A percentile compares a stretch with the other conserved stretches of the same genome.
phyloP scores from a whole-genome alignment of 73 alveolate genomes.

The Symbiodinium pilosum region DNA sequence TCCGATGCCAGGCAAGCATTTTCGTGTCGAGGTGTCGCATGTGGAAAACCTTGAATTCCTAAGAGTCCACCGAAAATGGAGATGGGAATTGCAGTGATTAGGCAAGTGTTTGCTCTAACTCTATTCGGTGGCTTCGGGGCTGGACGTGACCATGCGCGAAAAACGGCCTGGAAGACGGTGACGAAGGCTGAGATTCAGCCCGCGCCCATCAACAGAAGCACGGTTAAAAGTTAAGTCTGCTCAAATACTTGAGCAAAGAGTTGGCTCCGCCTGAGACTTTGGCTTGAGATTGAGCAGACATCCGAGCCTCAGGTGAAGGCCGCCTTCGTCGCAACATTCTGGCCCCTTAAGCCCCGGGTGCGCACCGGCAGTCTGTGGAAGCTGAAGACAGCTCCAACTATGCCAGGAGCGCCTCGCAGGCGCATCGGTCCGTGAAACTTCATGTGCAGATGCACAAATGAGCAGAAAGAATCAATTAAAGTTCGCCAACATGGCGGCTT shows the following conservation, averaged over 20 bases:
- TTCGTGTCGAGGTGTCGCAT: too few relatives aligned
- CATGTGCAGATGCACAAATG: background rate
- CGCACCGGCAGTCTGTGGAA: too few relatives aligned
- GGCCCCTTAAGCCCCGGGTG: background rate
- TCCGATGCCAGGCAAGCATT: too few relatives aligned
- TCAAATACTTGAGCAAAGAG: too few relatives aligned
- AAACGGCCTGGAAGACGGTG: constrained; percentile 8
- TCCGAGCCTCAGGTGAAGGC: background rate
- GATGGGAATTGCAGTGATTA: too few relatives aligned
- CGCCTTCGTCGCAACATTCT: background rate
- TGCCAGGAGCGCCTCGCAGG: too few relatives aligned
- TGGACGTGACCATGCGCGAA: background rate
- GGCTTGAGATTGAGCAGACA: background rate
- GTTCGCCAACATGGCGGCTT: background rate
- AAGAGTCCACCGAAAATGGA: too few relatives aligned
- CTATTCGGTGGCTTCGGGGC: too few relatives aligned
- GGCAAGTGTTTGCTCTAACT: too few relatives aligned
- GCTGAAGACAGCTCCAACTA: too few relatives aligned
- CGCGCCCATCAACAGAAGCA: background rate
- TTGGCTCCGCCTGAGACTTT: background rate
- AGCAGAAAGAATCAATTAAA: background rate
- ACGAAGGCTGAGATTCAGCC: background rate
- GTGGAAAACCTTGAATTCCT: too few relatives aligned
- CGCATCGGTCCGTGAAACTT: too few relatives aligned
- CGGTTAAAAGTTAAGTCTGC: background rate